Evolutionary conservation across 352 stramenopile species (phyloP).

Genomic region (Thalassiosira pacifica): DNA sequence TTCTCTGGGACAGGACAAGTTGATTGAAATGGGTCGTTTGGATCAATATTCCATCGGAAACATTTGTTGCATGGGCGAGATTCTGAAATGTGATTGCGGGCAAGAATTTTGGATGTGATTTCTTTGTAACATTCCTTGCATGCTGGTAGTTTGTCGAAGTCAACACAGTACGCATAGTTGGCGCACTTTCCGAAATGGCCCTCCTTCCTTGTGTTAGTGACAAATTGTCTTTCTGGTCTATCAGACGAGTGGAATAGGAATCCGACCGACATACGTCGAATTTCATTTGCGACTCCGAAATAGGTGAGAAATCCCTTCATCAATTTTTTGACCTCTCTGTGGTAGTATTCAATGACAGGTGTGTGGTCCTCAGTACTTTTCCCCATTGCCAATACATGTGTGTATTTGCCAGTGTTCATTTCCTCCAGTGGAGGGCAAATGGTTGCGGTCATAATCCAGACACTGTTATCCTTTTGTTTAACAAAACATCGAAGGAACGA

Average conservation of each 20-base stretch:
- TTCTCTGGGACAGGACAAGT: too few species aligned
- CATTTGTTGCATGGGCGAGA: too few species aligned
- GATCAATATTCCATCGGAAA: background rate
- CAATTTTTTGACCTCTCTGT: conserved; percentile 22
- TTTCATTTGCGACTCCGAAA: background rate
- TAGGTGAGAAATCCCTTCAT: conserved; percentile 5
- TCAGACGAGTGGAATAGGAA: background rate
- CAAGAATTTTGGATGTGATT: background rate
- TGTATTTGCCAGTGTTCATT: conserved; percentile 8
- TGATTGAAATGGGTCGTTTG: too few species aligned
- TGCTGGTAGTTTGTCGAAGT: background rate
- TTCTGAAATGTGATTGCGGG: background rate
- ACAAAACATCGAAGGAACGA: conserved; percentile 31
- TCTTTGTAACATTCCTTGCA: background rate
- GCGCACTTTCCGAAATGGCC: conserved; percentile 9
- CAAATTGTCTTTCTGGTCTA: conserved; percentile 1
- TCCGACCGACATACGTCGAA: background rate
- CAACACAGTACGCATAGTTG: background rate
- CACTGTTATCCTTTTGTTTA: conserved; percentile 46
- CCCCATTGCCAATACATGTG: conserved; percentile 29
- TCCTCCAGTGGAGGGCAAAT: conserved; percentile 16
- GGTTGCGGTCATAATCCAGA: conserved; percentile 38
- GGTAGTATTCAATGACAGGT: conserved; percentile 19
- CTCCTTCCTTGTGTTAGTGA: background rate
- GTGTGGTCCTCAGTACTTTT: conserved; percentile 24